phyloP scores from a whole-genome alignment of 257 asterid species.

The Nicotiana noctiflora region DNA sequence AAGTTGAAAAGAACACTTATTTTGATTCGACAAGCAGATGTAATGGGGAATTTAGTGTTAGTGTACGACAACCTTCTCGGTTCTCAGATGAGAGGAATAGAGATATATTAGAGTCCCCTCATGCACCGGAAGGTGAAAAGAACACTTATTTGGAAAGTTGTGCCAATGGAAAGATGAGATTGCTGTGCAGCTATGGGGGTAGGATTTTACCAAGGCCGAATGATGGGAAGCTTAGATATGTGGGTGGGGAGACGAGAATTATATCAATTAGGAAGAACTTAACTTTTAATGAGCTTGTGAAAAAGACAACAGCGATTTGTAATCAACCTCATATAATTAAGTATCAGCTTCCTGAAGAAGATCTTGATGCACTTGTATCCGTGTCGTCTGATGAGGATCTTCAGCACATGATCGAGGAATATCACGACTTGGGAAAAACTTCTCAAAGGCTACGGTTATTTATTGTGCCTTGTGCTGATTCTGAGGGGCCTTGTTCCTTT shows the following conservation, averaged over 20 bases:
- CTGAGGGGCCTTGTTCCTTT: conserved; percentile 42
- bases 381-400: conserved; percentile 89
- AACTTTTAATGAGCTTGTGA: conserved; percentile 51
- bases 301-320: conserved; percentile 51
- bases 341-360: conserved; percentile 95
- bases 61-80: conserved; percentile 22
- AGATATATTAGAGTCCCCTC: conserved; percentile 42
- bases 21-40: conserved; percentile 22
- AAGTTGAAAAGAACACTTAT: conserved; percentile 16
- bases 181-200: conserved; percentile 93
- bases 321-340: conserved; percentile 59
- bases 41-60: conserved; percentile 12
- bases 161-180: conserved; percentile 48
- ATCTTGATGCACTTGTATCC: conserved; percentile 79
- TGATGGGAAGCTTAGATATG: conserved; percentile 80
- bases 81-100: conserved; percentile 24
- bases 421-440: conserved; percentile 54
- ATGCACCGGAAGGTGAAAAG: conserved; percentile 1
- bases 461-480: conserved; percentile 53
- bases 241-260: conserved; percentile 84
- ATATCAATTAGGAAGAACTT: conserved; percentile 54
- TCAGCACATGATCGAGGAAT: conserved; percentile 85
- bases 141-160: conserved; percentile 9
- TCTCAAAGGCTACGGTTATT: conserved; percentile 70
- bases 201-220: conserved; percentile 73